Evolutionary conservation across 1,284 basidiomycete species (phyloP), one percentile per base, ranked within the genome.

Genomic region (Rhodotorula glutinis): DNA sequence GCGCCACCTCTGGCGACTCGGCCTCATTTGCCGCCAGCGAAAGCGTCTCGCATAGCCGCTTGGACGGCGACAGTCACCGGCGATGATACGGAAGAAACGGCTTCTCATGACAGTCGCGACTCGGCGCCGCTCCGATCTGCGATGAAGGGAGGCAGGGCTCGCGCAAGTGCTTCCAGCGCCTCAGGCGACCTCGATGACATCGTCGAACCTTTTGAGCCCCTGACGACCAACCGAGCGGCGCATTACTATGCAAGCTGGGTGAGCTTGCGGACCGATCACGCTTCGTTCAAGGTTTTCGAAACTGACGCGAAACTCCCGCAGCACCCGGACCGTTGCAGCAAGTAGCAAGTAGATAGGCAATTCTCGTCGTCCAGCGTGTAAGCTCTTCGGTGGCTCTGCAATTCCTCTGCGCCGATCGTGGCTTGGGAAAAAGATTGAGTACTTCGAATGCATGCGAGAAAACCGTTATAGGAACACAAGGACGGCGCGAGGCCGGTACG

Each of bases 41-140:
- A 66, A 51, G 65, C 65, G 16, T 62, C 60, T 2, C 60, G 60
- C 38, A 66, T 66, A 46, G 65, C 60, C 11, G 65, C 65, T 19
- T 66, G 65, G 65, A 62, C 65, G 7, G 52, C 44, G 25, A 21
- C 33, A 17, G 56, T 66, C 29, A 51, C 54, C 2, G 33, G 23
- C 21, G 54, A 53, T 44, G 53, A 52, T 17, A 33, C 52, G 17
- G 41, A 57, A 2, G 59, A 30, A 7, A 21, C 27, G 19, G 10
- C 25, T 16, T 53, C 38, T 11, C 41, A 16, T 21, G 41, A 19
- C 40, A 21, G 23, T 14, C 19, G 57, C 17, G 29, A 41, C 49
- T 29, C 53, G 19, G 17, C 25, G 14, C 49, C 56, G 29, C 52
- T 61, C 5, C 43, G 65, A 0, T 62, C 60, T 25, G 65, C 65